Conservation (phyloP, 1,284 basidiomycete genomes). For the Thelephora terrestris region DNA sequence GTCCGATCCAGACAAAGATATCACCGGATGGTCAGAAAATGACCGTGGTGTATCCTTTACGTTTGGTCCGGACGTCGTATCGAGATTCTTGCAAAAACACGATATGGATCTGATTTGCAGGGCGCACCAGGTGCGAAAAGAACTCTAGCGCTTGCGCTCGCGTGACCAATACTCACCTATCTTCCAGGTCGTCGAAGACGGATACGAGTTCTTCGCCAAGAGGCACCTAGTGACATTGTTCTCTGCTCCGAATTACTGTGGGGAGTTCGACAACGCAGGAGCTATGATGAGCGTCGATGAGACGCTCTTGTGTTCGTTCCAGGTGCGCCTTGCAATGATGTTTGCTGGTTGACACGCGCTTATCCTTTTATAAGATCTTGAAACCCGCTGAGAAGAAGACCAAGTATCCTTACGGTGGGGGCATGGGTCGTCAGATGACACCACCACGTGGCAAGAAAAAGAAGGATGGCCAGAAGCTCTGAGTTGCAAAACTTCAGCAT, state of each 20-base stretch:
- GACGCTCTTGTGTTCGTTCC: constrained; percentile 96
- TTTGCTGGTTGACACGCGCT: neutral
- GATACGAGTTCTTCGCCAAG: constrained; percentile 99
- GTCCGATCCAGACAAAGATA: constrained; percentile 99
- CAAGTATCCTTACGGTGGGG: constrained; percentile 80
- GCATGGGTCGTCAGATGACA: constrained; percentile 69
- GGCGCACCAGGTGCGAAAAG: constrained; percentile 77
- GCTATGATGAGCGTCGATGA: constrained; percentile 99
- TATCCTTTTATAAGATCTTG: constrained; percentile 56
- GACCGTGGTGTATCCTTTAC: constrained; percentile 97
- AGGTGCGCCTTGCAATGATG: constrained; percentile 45
- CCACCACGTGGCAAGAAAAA: constrained; percentile 82
- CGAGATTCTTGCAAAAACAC: constrained; percentile 96
- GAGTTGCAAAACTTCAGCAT: constrained; percentile 17
- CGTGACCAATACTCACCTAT: constrained; percentile 6
- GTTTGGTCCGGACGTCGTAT: constrained; percentile 98
- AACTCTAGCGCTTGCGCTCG: neutral
- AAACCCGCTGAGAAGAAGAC: constrained; percentile 99
- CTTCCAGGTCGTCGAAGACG: constrained; percentile 89
- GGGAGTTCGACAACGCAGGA: constrained; percentile 98
- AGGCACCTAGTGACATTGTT: constrained; percentile 95
- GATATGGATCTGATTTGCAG: constrained; percentile 99
- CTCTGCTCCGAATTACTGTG: constrained; percentile 97
- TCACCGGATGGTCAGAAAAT: constrained; percentile 99
- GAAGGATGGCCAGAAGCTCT: constrained; percentile 61